Evolutionary conservation across 495 filamentous ascomycete species (phyloP).

Genomic region (Neurospora sp.): DNA sequence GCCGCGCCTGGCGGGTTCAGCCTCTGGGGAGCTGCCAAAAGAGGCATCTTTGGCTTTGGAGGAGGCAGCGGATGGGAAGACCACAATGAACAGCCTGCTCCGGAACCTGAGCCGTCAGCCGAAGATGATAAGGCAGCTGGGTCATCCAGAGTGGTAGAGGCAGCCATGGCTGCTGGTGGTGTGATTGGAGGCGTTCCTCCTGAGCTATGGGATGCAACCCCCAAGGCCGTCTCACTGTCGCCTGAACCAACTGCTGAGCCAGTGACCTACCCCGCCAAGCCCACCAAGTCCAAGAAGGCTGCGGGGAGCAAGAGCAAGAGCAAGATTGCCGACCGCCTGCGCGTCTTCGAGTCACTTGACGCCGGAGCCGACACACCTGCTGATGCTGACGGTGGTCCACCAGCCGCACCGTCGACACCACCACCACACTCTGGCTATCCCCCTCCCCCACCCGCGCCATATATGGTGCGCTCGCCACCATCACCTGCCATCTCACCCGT

Average conservation of each 20-base stretch:
- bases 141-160: slow-evolving; percentile 30
- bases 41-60: slow-evolving; percentile 9
- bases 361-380: slow-evolving; percentile 20
- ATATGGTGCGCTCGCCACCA: background rate
- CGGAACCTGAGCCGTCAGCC: slow-evolving; percentile 4
- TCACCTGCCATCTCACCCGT: background rate
- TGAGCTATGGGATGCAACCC: slow-evolving; percentile 17
- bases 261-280: slow-evolving; percentile 13
- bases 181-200: slow-evolving; percentile 12
- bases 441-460: background rate
- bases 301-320: slow-evolving; percentile 37
- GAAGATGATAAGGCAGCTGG: slow-evolving; percentile 29
- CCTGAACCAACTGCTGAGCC: slow-evolving; percentile 12
- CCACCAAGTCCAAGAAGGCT: slow-evolving; percentile 32
- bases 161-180: slow-evolving; percentile 9
- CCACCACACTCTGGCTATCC: slow-evolving; percentile 2
- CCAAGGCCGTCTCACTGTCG: slow-evolving; percentile 23
- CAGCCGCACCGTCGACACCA: slow-evolving; percentile 12
- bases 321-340: slow-evolving; percentile 43
- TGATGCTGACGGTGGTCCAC: slow-evolving; percentile 5
- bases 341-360: slow-evolving; percentile 41
- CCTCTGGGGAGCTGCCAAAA: slow-evolving; percentile 37
- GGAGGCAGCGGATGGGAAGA: slow-evolving; percentile 14
- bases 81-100: background rate
- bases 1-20: slow-evolving; percentile 22